Conservation (phyloP, 805 yeast species). For the Zygosaccharomyces rouxii region DNA sequence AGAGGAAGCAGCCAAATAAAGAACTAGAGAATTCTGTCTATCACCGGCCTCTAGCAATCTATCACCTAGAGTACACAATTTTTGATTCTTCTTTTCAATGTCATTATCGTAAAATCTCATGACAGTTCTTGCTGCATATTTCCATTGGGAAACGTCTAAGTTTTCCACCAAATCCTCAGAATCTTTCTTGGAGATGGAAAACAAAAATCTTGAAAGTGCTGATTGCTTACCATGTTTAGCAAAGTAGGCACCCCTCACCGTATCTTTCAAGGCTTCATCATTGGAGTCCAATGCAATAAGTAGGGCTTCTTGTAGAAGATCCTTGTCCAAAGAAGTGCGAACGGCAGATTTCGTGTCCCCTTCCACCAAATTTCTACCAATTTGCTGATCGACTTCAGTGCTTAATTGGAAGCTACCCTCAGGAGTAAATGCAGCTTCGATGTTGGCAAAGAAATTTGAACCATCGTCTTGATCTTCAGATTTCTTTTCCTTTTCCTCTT, state of each 20-base stretch:
- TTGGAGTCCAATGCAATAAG: slow-evolving; percentile 69
- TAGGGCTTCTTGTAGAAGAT: slow-evolving; percentile 71
- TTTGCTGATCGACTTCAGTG: slow-evolving; percentile 41
- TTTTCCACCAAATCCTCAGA: slow-evolving; percentile 69
- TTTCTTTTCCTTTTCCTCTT: slow-evolving; percentile 16
- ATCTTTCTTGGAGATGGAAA: slow-evolving; percentile 53
- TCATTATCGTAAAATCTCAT: slow-evolving; percentile 48
- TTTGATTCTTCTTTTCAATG: slow-evolving; percentile 45
- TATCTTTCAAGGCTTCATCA: slow-evolving; percentile 51
- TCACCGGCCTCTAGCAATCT: slow-evolving; percentile 53
- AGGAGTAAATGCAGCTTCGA: slow-evolving; percentile 42
- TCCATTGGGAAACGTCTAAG: slow-evolving; percentile 79
- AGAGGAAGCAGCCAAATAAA: slow-evolving; percentile 77
- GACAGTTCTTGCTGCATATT: slow-evolving; percentile 67
- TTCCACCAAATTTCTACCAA: slow-evolving; percentile 49
- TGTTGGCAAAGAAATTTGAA: slow-evolving; percentile 38
- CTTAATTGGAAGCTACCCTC: slow-evolving; percentile 49
- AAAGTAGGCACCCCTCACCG: slow-evolving; percentile 71
- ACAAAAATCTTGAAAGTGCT: slow-evolving; percentile 68
- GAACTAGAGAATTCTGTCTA: slow-evolving; percentile 70
- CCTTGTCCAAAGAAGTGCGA: slow-evolving; percentile 56
- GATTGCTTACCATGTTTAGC: slow-evolving; percentile 44
- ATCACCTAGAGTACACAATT: slow-evolving; percentile 70
- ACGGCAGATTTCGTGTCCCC: slow-evolving; percentile 69
- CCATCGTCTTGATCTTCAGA: slow-evolving; percentile 25